Conservation (phyloP, 2,329 filamentous ascomycete species). For the Colletotrichum simmondsii region DNA sequence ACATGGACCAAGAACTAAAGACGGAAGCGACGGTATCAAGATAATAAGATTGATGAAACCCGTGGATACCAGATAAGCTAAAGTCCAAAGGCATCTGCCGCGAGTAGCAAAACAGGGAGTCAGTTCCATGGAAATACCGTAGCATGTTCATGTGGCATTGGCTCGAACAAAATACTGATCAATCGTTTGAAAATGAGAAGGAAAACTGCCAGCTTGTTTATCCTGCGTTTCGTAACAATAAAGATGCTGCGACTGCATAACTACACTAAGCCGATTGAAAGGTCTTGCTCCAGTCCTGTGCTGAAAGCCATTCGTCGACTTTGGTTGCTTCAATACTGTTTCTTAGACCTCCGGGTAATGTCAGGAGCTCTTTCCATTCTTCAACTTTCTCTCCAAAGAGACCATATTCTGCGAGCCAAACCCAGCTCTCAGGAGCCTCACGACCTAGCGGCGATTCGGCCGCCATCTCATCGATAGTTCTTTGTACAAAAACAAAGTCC, state of each 20-base stretch:
- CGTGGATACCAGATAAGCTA: not conserved
- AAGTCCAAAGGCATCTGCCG: not conserved
- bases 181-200: no score
- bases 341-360: not conserved
- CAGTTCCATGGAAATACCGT: not conserved
- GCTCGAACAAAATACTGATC: no score
- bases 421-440: not conserved
- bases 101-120: not conserved
- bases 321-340: not conserved
- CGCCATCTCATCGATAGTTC: conserved; percentile 45
- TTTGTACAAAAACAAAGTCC: conserved; percentile 43
- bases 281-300: not conserved
- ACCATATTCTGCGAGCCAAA: conserved; percentile 9
- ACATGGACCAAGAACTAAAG: not conserved
- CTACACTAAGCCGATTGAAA: not conserved
- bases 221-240: not conserved
- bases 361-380: conserved; percentile 15
- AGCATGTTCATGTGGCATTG: no score
- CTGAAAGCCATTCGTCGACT: not conserved
- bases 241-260: not conserved
- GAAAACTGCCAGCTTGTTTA: no score
- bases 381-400: conserved; percentile 3
- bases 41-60: not conserved
- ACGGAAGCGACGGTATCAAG: not conserved
- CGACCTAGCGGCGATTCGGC: not conserved